These are phyloP conservation scores for Cairneyella variabilis DNA, from an alignment of 495 filamentous ascomycete species.

Conservation along the genomic window DNA sequence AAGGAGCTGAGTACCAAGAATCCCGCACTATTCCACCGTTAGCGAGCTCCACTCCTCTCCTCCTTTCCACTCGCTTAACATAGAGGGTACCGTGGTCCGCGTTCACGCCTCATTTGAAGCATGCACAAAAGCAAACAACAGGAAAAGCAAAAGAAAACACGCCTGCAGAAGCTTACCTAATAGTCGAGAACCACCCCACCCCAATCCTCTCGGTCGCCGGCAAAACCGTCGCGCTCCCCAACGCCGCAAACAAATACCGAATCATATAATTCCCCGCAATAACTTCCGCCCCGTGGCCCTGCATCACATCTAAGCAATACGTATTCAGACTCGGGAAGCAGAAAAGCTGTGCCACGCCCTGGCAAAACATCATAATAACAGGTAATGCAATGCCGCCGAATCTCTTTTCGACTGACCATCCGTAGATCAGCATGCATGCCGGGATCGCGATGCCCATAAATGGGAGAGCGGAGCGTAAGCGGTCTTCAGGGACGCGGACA, in stretches of 20 bases:
- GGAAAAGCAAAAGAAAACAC: neutral
- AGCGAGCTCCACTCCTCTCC: no score
- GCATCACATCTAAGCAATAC: constrained; percentile 75
- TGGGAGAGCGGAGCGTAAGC: constrained; percentile 56
- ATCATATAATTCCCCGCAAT: constrained; percentile 72
- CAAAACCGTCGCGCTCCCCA: constrained; percentile 61
- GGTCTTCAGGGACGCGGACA: constrained; percentile 63
- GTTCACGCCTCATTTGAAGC: no score
- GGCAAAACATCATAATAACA: constrained; percentile 65
- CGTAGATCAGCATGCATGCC: constrained; percentile 64
- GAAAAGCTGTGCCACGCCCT: constrained; percentile 69
- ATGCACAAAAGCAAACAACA: no score
- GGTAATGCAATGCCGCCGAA: constrained; percentile 34
- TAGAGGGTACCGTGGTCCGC: no score
- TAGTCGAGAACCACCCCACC: constrained; percentile 62
- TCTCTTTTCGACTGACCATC: constrained; percentile 42
- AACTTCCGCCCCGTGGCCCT: constrained; percentile 58
- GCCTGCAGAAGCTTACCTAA: no score
- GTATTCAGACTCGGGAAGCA: constrained; percentile 72
- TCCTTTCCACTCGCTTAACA: no score
- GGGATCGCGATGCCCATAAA: constrained; percentile 61
- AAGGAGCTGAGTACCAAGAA: constrained; percentile 56
- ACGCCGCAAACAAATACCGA: constrained; percentile 63
- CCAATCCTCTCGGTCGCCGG: constrained; percentile 64
- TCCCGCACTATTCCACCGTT: no score